Evolutionary conservation across 345 rosid species (phyloP).

Genomic region (Erodium maritimum): DNA sequence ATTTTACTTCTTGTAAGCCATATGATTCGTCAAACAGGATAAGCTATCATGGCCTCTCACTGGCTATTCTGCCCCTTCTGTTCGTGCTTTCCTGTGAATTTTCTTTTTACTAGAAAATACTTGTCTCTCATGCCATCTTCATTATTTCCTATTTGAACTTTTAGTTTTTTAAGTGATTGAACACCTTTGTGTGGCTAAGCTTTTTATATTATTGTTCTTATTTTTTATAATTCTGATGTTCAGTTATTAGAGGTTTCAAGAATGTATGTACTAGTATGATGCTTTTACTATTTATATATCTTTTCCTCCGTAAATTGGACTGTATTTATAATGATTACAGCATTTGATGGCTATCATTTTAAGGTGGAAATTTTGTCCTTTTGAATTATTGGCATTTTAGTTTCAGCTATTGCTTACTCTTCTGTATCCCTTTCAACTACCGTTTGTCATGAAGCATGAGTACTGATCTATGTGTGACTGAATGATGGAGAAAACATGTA

Average conservation of each 20-base stretch:
- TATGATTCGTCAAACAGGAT: background rate
- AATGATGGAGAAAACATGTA: background rate
- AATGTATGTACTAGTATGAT: background rate
- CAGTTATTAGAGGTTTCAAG: too few species aligned
- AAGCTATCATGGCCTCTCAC: background rate
- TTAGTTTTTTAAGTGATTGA: background rate
- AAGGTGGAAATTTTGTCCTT: background rate
- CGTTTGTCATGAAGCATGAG: background rate
- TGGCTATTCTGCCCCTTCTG: background rate
- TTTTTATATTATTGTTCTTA: background rate
- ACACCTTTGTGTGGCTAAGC: background rate
- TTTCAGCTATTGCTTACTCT: background rate
- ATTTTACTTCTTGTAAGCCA: background rate
- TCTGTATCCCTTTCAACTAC: background rate
- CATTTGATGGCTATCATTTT: background rate
- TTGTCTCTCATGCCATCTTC: background rate
- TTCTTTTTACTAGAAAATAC: too few species aligned
- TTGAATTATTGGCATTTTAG: background rate
- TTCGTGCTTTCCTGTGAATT: background rate
- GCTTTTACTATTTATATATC: background rate
- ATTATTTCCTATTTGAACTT: too few species aligned
- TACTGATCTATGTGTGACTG: background rate
- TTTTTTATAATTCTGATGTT: background rate
- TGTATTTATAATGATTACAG: too few species aligned
- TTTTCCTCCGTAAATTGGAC: background rate